Base-by-base conservation (phyloP, 352 stramenopile species). In the Pilasporangium apinafurcum region DNA sequence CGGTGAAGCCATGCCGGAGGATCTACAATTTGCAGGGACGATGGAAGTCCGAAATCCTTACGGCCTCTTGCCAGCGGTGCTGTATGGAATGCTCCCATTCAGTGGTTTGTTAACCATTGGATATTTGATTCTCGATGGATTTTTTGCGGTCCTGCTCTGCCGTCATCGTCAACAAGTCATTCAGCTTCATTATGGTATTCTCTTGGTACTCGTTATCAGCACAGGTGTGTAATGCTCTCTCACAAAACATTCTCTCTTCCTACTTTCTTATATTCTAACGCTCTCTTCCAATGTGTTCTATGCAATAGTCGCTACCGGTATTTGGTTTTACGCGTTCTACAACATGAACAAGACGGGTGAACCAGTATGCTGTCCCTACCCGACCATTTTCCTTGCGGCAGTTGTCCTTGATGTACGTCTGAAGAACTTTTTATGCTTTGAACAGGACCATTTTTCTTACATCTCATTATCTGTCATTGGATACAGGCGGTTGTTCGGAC, bases 301-400 rank as follows among this genome's bases (percentile, higher is more conserved):
- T n/a, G n/a, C n/a, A n/a, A n/a, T 30, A 70, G 60, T 62, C 22
- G 62, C 81, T 0, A 60, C 68, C 3, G 59, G 46, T 18, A 57
- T 84, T 18, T 96, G 82, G 82, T 79, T 93, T 40, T 83, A 86
- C 35, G 80, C 86, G 4, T 90, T 95, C 43, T 90, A 76, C 54
- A 53, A 69, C 44, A 92, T 95, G 76, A 96, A 96, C 65, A 64
- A 79, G 61, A 87, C 73, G n/a, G 85, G 85, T 24, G 73, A 83
- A 38, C 86, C 86, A 0, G 87, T 95, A 24, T 95, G 84, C 53
- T 96, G 86, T 36, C 86, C 86, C 17, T 94, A 95, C 48, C 84
- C 85, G 34, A 89, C 71, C 16, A 79, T 68, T 8, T 92, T 95
- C 45, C 62, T 96, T 21, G 59, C 84, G 24, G 66, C 86, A 0